phyloP scores from a whole-genome alignment of 1,139 yeast species.

The Suhomyces terraborum region DNA sequence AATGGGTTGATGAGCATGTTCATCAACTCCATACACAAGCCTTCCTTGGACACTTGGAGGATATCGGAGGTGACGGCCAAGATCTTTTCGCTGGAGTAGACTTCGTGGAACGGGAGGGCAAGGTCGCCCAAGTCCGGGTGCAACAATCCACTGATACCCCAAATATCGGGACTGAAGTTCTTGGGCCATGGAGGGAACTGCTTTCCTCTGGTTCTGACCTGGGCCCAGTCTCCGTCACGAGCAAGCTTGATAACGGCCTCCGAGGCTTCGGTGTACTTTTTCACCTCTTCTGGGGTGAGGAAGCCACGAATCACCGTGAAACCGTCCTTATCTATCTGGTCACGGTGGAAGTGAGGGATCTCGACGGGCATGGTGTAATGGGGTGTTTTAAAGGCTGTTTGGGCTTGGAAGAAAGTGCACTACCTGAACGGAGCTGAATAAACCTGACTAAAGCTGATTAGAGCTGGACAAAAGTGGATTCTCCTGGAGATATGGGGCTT shows the following conservation, averaged over 20 bases:
- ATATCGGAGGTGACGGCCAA: constrained; percentile 47
- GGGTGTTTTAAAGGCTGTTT: background rate
- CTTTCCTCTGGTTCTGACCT: constrained; percentile 55
- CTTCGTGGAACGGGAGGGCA: constrained; percentile 44
- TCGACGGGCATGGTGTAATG: constrained; percentile 7
- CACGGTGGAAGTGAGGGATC: constrained; percentile 16
- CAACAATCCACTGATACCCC: constrained; percentile 57
- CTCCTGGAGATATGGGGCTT: background rate
- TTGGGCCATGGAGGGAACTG: constrained; percentile 65
- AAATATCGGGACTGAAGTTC: constrained; percentile 55
- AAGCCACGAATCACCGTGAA: constrained; percentile 47
- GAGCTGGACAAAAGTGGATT: no score
- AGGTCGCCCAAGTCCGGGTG: constrained; percentile 51
- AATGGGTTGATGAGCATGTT: constrained; percentile 60
- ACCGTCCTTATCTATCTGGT: constrained; percentile 46
- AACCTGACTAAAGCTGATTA: no score
- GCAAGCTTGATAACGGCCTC: constrained; percentile 47
- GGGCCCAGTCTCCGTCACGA: constrained; percentile 54
- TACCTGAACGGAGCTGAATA: no score
- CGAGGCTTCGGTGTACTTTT: constrained; percentile 40
- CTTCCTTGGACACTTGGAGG: constrained; percentile 39
- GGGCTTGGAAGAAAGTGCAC: background rate
- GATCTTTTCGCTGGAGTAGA: constrained; percentile 47
- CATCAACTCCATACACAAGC: constrained; percentile 53
- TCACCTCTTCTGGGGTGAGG: constrained; percentile 44